These are phyloP conservation scores for Syncephalastrum contaminatum DNA, from an alignment of 371 early-diverging fungal species.

Conservation along the genomic window DNA sequence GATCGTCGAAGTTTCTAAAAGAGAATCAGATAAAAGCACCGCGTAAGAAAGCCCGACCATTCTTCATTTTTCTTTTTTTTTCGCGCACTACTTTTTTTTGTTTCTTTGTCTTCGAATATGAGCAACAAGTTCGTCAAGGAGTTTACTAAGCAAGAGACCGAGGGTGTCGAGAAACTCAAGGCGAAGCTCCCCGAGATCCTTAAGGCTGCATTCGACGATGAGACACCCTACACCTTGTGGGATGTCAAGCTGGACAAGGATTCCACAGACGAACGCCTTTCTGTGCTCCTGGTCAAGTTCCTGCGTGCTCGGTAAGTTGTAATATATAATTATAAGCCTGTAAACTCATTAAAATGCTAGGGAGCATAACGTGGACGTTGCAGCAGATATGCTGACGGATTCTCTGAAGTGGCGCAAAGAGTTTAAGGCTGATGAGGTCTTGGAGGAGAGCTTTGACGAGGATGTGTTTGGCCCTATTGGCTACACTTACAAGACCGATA, in stretches of 20 bases:
- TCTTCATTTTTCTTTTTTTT: no score
- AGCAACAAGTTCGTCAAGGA: slow-evolving; percentile 18
- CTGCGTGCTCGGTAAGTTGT: slow-evolving; percentile 47
- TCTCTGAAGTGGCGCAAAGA: slow-evolving; percentile 56
- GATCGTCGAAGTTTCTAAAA: no score
- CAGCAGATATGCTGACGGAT: slow-evolving; percentile 51
- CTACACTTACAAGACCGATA: slow-evolving; percentile 48
- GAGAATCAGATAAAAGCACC: no score
- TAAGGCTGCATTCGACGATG: slow-evolving; percentile 18
- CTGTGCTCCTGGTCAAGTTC: slow-evolving; percentile 59
- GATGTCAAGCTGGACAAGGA: slow-evolving; percentile 43
- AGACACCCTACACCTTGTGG: slow-evolving; percentile 50
- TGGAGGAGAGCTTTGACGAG: slow-evolving; percentile 54
- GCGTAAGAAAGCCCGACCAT: no score
- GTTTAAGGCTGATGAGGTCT: slow-evolving; percentile 42
- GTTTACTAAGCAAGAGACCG: slow-evolving; percentile 44
- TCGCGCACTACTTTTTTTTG: no score
- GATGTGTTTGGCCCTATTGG: slow-evolving; percentile 49
- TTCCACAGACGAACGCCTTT: slow-evolving; percentile 49
- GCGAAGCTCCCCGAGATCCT: slow-evolving; percentile 43
- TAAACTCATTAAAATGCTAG: slow-evolving; percentile 12
- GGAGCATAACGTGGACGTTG: slow-evolving; percentile 33
- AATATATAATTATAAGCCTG: background rate
- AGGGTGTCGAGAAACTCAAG: slow-evolving; percentile 45
- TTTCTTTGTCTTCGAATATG: no score